phyloP scores from a whole-genome alignment of 2,329 filamentous ascomycete species.

The Diplodia corticola region DNA sequence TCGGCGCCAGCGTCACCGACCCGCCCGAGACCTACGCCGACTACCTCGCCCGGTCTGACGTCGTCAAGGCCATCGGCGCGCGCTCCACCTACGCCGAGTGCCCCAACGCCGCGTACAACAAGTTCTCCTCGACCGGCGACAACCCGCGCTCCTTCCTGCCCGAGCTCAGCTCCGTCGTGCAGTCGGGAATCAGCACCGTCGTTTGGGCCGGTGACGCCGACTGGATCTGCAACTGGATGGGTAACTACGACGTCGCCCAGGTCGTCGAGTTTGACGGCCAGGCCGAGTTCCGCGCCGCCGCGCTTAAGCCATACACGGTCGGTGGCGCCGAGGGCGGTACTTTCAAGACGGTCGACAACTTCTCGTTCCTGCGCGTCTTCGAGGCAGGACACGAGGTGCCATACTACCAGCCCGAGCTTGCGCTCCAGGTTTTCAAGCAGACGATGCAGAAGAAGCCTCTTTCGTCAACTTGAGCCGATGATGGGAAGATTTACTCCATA shows the following conservation, averaged over 20 bases:
- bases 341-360: slow-evolving; percentile 54
- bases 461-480: slow-evolving; percentile 34
- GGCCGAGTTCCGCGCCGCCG: slow-evolving; percentile 43
- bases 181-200: slow-evolving; percentile 6
- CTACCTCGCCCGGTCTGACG: slow-evolving; percentile 55
- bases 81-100: slow-evolving; percentile 13
- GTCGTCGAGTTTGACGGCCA: slow-evolving; percentile 47
- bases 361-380: slow-evolving; percentile 53
- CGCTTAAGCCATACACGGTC: slow-evolving; percentile 50
- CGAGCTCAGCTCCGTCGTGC: slow-evolving; percentile 17
- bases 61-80: slow-evolving; percentile 48
- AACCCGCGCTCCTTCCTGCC: slow-evolving; percentile 19
- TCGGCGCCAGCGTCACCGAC: not conserved
- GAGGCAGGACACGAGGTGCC: slow-evolving; percentile 48
- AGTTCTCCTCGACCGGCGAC: slow-evolving; percentile 16
- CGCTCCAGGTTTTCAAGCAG: slow-evolving; percentile 52
- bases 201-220: slow-evolving; percentile 46
- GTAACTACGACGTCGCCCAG: slow-evolving; percentile 46
- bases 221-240: slow-evolving; percentile 49
- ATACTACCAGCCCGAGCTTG: slow-evolving; percentile 43
- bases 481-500: not conserved
- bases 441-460: slow-evolving; percentile 43
- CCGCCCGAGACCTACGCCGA: slow-evolving; percentile 27
- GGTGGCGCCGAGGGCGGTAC: slow-evolving; percentile 49
- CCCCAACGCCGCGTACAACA: slow-evolving; percentile 46